phyloP scores from a whole-genome alignment of 371 early-diverging fungal species.

The Apophysomyces elegans region DNA sequence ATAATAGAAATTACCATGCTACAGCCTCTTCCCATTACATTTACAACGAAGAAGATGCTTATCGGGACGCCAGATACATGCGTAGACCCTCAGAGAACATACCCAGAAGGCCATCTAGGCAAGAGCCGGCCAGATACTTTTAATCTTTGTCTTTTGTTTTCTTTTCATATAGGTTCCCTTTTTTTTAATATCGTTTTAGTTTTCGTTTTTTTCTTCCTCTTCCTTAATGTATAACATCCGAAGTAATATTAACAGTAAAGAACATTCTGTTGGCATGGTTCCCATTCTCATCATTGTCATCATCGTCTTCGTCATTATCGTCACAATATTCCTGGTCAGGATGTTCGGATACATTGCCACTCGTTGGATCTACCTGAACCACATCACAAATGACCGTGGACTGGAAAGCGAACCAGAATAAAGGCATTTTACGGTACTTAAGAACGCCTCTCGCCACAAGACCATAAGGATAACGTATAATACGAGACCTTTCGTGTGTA shows the following conservation, averaged over 20 bases:
- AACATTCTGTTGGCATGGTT: not conserved
- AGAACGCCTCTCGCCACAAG: slow-evolving; percentile 61
- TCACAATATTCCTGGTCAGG: slow-evolving; percentile 36
- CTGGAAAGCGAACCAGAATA: slow-evolving; percentile 22
- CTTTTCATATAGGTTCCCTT: too few species aligned
- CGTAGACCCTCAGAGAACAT: slow-evolving; percentile 2
- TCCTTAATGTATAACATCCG: not conserved
- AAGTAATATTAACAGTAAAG: too few species aligned
- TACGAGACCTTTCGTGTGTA: slow-evolving; percentile 40
- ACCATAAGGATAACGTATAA: slow-evolving; percentile 59
- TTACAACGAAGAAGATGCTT: not conserved
- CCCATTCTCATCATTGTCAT: not conserved
- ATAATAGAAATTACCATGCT: not conserved
- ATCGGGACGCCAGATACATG: not conserved
- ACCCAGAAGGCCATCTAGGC: slow-evolving; percentile 2
- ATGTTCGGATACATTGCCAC: slow-evolving; percentile 29
- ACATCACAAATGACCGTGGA: slow-evolving; percentile 39
- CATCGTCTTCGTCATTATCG: slow-evolving; percentile 8
- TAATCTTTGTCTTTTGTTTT: not conserved
- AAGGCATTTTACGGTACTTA: slow-evolving; percentile 46
- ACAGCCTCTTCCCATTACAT: not conserved
- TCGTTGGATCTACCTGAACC: slow-evolving; percentile 37
- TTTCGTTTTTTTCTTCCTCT: not conserved
- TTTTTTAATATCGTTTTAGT: not conserved
- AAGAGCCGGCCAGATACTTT: slow-evolving; percentile 6